phyloP scores from a whole-genome alignment of 108 stramenopile species.

The Cyclotella choctawhatcheeana region DNA sequence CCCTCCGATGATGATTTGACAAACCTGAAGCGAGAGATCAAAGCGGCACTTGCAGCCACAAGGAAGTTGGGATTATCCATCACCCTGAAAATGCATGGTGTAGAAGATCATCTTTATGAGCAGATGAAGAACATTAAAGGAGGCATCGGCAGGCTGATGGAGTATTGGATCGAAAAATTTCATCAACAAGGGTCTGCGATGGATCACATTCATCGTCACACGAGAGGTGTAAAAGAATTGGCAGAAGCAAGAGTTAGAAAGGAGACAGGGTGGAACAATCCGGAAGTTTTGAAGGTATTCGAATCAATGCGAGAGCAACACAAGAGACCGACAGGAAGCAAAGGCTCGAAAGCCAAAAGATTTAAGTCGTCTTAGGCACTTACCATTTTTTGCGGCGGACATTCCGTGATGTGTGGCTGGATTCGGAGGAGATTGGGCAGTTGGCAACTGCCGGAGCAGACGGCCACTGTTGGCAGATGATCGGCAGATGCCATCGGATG shows the following conservation, averaged over 20 bases:
- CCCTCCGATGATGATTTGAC: neutral
- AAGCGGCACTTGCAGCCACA: neutral
- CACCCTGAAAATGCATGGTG: slow-evolving; percentile 24
- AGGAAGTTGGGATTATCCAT: slow-evolving; percentile 28
- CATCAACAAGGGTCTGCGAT: slow-evolving; percentile 19
- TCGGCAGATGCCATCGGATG: no score
- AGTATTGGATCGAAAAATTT: slow-evolving; percentile 33
- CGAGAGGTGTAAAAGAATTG: neutral
- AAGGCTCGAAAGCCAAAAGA: no score
- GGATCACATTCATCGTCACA: slow-evolving; percentile 1
- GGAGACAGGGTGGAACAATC: neutral
- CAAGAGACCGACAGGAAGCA: no score
- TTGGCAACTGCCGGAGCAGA: no score
- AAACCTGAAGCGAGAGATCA: neutral
- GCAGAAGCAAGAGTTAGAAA: neutral
- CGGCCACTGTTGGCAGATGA: no score
- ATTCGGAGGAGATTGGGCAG: no score
- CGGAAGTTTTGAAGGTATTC: no score
- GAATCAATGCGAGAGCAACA: no score
- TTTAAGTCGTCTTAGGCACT: no score
- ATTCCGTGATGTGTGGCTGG: no score
- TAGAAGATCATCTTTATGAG: slow-evolving; percentile 26
- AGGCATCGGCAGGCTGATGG: slow-evolving; percentile 21
- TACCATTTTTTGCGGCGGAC: no score
- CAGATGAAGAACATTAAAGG: slow-evolving; percentile 18